These are phyloP conservation scores for Lactarius sanguifluus DNA, from an alignment of 768 basidiomycete genomes.

Conservation along the genomic window DNA sequence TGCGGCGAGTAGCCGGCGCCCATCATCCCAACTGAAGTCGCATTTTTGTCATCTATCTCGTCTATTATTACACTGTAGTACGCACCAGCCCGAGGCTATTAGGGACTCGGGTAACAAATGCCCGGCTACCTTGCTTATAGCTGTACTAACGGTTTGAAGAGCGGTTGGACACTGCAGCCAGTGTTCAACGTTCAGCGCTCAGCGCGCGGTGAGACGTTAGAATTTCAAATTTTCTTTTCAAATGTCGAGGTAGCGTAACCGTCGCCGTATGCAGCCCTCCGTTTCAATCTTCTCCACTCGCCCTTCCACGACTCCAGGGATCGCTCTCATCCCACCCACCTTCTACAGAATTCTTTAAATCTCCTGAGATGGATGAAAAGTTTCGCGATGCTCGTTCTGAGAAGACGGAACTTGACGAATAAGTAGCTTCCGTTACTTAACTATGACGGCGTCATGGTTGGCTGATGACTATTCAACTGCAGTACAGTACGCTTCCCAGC, in stretches of 20 bases:
- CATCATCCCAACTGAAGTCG: neutral
- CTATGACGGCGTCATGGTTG: too few species aligned
- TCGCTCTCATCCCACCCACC: neutral
- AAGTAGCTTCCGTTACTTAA: slow-evolving; percentile 4
- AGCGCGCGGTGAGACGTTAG: too few species aligned
- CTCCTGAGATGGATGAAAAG: slow-evolving; percentile 4
- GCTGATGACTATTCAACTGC: neutral
- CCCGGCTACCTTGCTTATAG: too few species aligned
- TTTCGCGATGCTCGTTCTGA: neutral
- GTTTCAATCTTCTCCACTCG: neutral
- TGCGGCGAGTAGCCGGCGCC: too few species aligned
- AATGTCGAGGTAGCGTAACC: too few species aligned
- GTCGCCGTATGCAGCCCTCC: neutral
- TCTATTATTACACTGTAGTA: neutral
- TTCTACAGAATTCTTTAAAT: neutral
- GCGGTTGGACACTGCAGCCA: too few species aligned
- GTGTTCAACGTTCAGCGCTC: too few species aligned
- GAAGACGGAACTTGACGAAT: slow-evolving; percentile 5
- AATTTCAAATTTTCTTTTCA: too few species aligned
- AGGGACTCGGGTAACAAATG: too few species aligned
- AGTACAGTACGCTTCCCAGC: neutral
- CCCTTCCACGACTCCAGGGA: neutral
- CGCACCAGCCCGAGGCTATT: neutral
- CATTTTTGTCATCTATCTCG: neutral
- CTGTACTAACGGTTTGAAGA: too few species aligned